Conservation (phyloP, 306 rosid species). For the Neltuma alba region DNA sequence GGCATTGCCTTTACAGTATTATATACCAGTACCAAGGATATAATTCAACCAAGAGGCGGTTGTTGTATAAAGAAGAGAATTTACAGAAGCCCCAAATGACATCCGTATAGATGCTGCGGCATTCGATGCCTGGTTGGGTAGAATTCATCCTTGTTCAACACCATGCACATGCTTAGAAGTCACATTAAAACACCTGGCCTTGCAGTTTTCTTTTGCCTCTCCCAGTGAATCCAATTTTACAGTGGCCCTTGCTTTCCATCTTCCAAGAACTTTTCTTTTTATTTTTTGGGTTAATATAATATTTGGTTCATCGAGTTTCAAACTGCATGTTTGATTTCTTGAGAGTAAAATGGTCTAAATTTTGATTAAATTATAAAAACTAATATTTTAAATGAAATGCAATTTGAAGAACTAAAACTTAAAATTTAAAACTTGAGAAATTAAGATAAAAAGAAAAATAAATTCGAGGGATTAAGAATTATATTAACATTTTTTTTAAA, state of each 20-base stretch:
- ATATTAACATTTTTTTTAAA: too few species aligned
- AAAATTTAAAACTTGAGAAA: too few species aligned
- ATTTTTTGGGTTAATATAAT: too few species aligned
- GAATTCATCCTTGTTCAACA: conserved; percentile 6
- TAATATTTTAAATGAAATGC: too few species aligned
- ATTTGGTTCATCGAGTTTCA: too few species aligned
- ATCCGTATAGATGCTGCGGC: conserved; percentile 42
- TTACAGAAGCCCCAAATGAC: conserved; percentile 72
- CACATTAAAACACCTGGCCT: conserved; percentile 4
- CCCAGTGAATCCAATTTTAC: neutral
- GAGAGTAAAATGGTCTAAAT: too few species aligned
- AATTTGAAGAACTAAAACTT: too few species aligned
- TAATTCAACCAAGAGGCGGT: conserved; percentile 77
- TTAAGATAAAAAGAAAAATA: too few species aligned
- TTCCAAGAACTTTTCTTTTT: neutral
- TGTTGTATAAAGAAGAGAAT: conserved; percentile 69
- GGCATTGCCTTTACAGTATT: conserved; percentile 92
- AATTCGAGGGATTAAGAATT: too few species aligned
- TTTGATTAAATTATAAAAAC: too few species aligned
- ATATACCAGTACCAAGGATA: conserved; percentile 92
- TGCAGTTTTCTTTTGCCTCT: neutral
- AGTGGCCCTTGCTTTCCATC: neutral
- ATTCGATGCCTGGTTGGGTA: neutral
- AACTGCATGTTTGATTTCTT: too few species aligned
- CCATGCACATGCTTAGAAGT: neutral